phyloP scores from a whole-genome alignment of 1,139 yeast species.

The Saccharomyces hybrid region DNA sequence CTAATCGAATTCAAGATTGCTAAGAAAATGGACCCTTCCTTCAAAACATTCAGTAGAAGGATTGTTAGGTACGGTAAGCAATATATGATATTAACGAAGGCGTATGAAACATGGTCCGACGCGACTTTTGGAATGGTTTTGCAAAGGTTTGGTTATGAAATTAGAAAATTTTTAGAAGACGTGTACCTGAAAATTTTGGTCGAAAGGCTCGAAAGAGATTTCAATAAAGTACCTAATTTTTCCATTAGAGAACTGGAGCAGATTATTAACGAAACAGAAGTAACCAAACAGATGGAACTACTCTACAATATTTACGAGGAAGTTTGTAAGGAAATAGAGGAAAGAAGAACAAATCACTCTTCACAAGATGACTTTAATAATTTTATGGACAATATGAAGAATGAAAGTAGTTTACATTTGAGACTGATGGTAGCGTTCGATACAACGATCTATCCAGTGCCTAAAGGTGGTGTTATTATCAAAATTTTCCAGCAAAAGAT shows the following conservation, averaged over 20 bases:
- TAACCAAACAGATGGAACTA: constrained; percentile 22
- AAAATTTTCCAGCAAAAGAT: constrained; percentile 54
- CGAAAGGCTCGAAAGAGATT: constrained; percentile 48
- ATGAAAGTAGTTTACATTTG: constrained; percentile 18
- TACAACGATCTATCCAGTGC: constrained; percentile 45
- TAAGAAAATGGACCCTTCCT: constrained; percentile 63
- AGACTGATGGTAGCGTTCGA: constrained; percentile 34
- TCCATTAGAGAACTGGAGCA: constrained; percentile 46
- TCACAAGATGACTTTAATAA: constrained; percentile 28
- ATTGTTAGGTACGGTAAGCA: constrained; percentile 57
- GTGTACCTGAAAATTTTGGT: constrained; percentile 43
- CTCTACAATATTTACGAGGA: constrained; percentile 20
- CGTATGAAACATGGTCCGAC: constrained; percentile 53
- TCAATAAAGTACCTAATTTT: constrained; percentile 38
- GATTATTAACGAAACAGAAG: constrained; percentile 19
- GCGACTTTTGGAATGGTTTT: constrained; percentile 60
- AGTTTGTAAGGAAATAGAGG: constrained; percentile 21
- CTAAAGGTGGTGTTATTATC: constrained; percentile 65
- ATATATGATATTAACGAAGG: constrained; percentile 45
- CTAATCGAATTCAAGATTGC: constrained; percentile 65
- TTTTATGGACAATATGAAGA: constrained; percentile 30
- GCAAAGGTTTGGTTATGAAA: constrained; percentile 61
- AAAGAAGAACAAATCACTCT: constrained; percentile 24
- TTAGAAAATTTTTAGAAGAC: constrained; percentile 42
- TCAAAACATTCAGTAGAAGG: constrained; percentile 63